Conservation (phyloP, 495 filamentous ascomycete species). For the Trichoderma erinaceum region DNA sequence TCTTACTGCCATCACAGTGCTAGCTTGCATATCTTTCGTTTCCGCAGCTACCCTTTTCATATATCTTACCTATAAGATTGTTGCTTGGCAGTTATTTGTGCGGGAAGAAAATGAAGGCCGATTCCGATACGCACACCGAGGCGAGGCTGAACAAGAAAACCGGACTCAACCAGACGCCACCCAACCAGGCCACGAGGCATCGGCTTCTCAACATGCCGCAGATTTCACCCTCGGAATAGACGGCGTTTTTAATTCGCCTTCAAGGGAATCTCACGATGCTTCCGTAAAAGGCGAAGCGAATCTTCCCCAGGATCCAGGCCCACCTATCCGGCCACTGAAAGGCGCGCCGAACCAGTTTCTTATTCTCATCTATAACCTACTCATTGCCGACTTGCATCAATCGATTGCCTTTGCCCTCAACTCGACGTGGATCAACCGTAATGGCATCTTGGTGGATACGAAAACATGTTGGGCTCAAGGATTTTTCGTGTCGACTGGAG, state of each 20-base stretch:
- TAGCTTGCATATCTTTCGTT: constrained; percentile 53
- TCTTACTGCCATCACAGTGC: constrained; percentile 47
- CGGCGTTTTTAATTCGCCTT: constrained; percentile 22
- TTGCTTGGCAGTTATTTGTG: constrained; percentile 44
- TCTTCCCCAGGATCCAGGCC: not conserved
- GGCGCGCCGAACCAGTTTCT: constrained; percentile 60
- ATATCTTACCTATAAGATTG: constrained; percentile 51
- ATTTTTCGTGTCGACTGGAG: constrained; percentile 64
- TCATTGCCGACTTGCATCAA: constrained; percentile 70
- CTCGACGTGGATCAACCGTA: constrained; percentile 49
- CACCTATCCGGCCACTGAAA: not conserved
- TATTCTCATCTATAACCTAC: constrained; percentile 65
- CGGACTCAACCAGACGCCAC: constrained; percentile 17
- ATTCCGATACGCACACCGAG: not conserved
- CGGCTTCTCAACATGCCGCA: constrained; percentile 1
- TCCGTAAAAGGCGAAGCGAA: not conserved
- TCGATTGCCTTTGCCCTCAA: constrained; percentile 62
- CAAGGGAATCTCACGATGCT: constrained; percentile 24
- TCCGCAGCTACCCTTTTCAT: constrained; percentile 43
- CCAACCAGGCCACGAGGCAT: not conserved
- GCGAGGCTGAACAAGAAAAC: constrained; percentile 20
- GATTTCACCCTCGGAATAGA: constrained; percentile 16
- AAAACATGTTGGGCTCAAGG: constrained; percentile 63
- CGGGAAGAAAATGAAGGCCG: constrained; percentile 9
- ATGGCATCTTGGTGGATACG: constrained; percentile 51